Evolutionary conservation across 805 yeast genomes (phyloP).

Genomic region (Blastobotrys mokoenaii): DNA sequence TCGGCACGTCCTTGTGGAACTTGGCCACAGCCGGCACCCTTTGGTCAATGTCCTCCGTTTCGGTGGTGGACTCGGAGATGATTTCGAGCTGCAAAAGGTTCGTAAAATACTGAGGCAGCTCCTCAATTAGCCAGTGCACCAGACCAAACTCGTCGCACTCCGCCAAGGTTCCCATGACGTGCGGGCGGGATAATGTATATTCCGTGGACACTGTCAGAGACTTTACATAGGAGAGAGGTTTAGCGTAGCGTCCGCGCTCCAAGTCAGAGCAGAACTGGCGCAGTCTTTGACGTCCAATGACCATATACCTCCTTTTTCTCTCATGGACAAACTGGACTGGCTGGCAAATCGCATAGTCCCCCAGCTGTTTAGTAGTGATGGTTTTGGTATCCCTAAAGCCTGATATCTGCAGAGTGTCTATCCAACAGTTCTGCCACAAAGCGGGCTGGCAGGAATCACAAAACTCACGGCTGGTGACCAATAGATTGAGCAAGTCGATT

Average conservation of each 20-base stretch:
- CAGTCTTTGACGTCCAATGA: neutral
- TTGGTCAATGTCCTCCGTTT: neutral
- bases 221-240: neutral
- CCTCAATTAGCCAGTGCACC: constrained; percentile 1
- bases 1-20: neutral
- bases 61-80: neutral
- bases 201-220: neutral
- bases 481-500: neutral
- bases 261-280: neutral
- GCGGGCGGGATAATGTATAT: neutral
- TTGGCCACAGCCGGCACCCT: neutral
- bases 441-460: neutral
- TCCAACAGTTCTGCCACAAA: neutral
- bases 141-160: neutral
- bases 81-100: neutral
- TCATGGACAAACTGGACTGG: constrained; percentile 1
- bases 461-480: neutral
- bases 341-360: neutral
- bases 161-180: neutral
- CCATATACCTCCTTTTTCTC: neutral
- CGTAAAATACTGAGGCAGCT: neutral
- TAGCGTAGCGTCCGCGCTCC: neutral
- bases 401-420: neutral
- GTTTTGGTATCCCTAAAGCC: neutral
- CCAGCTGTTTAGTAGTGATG: neutral